A percentile compares a stretch with the other conserved stretches of the same genome.
phyloP scores from a whole-genome alignment of 2,329 filamentous ascomycete species.

The Cryphonectria nitschkei region DNA sequence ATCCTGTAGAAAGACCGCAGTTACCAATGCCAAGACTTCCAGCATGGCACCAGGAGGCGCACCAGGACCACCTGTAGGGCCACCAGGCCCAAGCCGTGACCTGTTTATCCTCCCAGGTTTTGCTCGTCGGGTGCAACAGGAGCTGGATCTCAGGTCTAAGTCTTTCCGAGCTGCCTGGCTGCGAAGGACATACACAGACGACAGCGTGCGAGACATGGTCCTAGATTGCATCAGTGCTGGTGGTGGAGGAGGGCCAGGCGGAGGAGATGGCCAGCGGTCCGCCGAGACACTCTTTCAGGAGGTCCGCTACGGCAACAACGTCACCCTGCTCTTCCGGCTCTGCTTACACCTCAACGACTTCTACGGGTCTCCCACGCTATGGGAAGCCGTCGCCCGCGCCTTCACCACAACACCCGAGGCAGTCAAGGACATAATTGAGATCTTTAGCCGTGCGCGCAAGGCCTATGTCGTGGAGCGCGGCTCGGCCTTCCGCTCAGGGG shows the following conservation, averaged over 20 bases:
- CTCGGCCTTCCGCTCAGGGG: not conserved
- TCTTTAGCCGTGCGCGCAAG: slow-evolving; percentile 6
- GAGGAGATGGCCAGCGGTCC: not conserved
- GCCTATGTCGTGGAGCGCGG: not conserved
- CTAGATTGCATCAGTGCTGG: not conserved
- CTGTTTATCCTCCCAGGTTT: slow-evolving; percentile 22
- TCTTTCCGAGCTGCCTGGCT: slow-evolving; percentile 13
- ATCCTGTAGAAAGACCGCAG: no score
- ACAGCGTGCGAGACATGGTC: not conserved
- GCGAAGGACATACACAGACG: slow-evolving; percentile 12
- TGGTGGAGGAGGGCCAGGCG: not conserved
- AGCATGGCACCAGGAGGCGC: not conserved
- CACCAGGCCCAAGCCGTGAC: not conserved
- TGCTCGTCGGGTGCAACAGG: slow-evolving; percentile 6
- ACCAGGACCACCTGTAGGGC: no score
- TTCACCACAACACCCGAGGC: not conserved
- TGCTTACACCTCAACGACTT: not conserved
- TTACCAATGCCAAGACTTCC: not conserved
- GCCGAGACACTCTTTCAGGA: not conserved
- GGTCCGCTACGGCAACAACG: slow-evolving; percentile 26
- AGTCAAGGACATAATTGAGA: not conserved
- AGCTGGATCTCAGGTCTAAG: not conserved
- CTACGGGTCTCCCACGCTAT: not conserved
- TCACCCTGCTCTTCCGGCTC: slow-evolving; percentile 21
- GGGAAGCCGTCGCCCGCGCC: slow-evolving; percentile 8